phyloP scores from a whole-genome alignment of 495 filamentous ascomycete genomes.

The Talaromyces wortmannii region DNA sequence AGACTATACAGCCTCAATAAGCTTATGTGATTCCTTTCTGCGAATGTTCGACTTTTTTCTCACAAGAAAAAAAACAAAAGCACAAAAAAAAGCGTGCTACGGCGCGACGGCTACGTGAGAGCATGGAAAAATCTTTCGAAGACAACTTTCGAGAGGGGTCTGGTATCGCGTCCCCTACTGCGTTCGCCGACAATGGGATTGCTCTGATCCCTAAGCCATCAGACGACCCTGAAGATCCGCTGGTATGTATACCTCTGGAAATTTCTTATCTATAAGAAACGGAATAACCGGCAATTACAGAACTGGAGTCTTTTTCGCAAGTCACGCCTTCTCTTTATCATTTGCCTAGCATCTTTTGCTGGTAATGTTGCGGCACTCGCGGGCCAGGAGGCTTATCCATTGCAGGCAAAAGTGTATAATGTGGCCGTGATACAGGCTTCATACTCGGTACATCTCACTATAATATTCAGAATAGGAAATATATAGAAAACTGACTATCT shows the following conservation, averaged over 20 bases:
- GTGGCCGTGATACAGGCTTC: slow-evolving; percentile 12
- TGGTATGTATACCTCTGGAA: slow-evolving; percentile 8
- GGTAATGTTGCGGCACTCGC: slow-evolving; percentile 1
- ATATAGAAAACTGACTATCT: slow-evolving; percentile 25
- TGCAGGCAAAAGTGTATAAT: not conserved
- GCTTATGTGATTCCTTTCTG: too few species aligned
- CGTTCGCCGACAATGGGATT: not conserved
- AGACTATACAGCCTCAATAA: too few species aligned
- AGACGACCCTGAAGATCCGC: slow-evolving; percentile 12
- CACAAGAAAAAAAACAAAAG: too few species aligned
- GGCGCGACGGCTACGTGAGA: too few species aligned
- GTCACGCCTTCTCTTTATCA: not conserved
- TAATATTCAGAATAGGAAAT: slow-evolving; percentile 9
- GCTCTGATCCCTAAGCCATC: slow-evolving; percentile 10
- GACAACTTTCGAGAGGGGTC: too few species aligned
- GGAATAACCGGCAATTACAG: not conserved
- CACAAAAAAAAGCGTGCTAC: too few species aligned
- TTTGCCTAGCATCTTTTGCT: slow-evolving; percentile 8
- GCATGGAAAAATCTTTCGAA: too few species aligned
- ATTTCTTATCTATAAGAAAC: not conserved
- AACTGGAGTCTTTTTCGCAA: not conserved
- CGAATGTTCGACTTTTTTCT: too few species aligned
- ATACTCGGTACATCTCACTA: not conserved
- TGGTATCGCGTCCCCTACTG: too few species aligned
- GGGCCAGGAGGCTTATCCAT: not conserved